These are phyloP conservation scores for Saururus chinensis DNA, from an alignment of 164 flowering plant species.

Conservation along the genomic window DNA sequence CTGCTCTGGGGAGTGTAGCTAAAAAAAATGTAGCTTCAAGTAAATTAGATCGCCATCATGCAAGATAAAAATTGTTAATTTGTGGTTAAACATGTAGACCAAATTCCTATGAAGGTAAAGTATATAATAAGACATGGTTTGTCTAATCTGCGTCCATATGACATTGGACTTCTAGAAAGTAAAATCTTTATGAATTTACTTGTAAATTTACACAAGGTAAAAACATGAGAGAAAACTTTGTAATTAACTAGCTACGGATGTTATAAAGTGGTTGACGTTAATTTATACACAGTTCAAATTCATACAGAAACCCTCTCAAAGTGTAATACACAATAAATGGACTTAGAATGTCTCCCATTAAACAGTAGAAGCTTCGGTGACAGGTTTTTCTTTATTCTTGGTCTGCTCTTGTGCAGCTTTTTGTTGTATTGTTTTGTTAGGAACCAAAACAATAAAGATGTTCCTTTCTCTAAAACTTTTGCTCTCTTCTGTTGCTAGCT, in stretches of 20 bases:
- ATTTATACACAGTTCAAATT: neutral
- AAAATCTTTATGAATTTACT: too few relatives aligned
- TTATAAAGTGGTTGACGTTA: neutral
- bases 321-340: neutral
- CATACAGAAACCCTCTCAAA: neutral
- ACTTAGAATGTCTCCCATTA: neutral
- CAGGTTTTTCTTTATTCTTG: slow-evolving; percentile 47
- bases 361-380: slow-evolving; percentile 45
- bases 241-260: neutral
- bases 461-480: slow-evolving; percentile 63
- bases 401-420: slow-evolving; percentile 46
- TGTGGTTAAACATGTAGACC: too few relatives aligned
- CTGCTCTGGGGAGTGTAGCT: too few relatives aligned
- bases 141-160: too few relatives aligned
- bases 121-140: too few relatives aligned
- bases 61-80: too few relatives aligned
- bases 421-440: slow-evolving; percentile 52
- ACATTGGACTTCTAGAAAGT: neutral
- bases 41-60: too few relatives aligned
- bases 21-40: too few relatives aligned
- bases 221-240: neutral
- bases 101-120: too few relatives aligned
- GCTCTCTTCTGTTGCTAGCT: slow-evolving; percentile 76
- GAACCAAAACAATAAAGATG: slow-evolving; percentile 52
- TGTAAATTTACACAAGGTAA: too few relatives aligned